These are phyloP conservation scores for Phanerochaete sordida DNA, from an alignment of 768 basidiomycete genomes.

Conservation along the genomic window DNA sequence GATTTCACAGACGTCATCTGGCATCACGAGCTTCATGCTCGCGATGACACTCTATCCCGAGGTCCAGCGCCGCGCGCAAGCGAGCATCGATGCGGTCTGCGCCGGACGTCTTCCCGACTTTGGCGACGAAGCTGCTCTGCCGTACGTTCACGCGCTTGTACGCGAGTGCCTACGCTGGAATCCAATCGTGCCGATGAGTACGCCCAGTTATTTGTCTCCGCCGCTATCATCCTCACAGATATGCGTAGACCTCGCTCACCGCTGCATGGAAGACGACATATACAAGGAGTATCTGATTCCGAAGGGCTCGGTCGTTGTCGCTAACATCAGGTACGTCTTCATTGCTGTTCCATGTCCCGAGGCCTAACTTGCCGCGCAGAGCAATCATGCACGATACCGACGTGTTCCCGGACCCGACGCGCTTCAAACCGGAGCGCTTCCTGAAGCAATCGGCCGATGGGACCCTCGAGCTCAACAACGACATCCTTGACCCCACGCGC, in stretches of 20 bases:
- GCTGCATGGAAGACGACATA: conserved; percentile 24
- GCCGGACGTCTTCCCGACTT: conserved; percentile 23
- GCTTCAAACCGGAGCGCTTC: conserved; percentile 20
- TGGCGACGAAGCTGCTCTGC: conserved; percentile 14
- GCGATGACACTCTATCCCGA: conserved; percentile 36
- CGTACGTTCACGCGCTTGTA: conserved; percentile 3
- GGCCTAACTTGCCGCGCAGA: conserved; percentile 19
- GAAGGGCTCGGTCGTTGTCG: conserved; percentile 23
- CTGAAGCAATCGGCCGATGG: not conserved
- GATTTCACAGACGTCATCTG: conserved; percentile 22
- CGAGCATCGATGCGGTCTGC: conserved; percentile 24
- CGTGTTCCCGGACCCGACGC: conserved; percentile 25
- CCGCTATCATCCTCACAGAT: not conserved
- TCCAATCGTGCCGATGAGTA: conserved; percentile 11
- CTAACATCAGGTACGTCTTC: conserved; percentile 25
- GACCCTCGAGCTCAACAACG: not conserved
- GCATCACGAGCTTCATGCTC: conserved; percentile 30
- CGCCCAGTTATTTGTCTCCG: not conserved
- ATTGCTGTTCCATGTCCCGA: not conserved
- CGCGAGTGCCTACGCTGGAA: conserved; percentile 12
- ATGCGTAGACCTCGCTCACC: conserved; percentile 29
- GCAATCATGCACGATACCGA: conserved; percentile 35
- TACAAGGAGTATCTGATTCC: conserved; percentile 30
- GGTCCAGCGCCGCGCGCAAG: conserved; percentile 22
- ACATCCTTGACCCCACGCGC: not conserved